A percentile compares a stretch with the other conserved stretches of the same genome.
Conservation (phyloP, 2,329 filamentous ascomycete species). For the Nannizziopsis barbatae region DNA sequence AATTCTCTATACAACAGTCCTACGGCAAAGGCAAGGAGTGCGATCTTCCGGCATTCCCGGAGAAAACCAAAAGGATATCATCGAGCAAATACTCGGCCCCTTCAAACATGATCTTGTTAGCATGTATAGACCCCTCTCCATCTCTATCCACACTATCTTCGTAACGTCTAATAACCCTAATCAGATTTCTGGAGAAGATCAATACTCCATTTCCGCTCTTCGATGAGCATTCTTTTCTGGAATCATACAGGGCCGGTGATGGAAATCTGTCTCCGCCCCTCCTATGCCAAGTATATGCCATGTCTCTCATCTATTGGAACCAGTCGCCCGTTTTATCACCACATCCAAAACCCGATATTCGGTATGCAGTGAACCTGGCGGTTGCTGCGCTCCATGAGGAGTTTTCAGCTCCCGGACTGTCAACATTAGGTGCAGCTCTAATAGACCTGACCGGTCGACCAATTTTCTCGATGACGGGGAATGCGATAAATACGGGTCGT, state of each 20-base stretch:
- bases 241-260: slow-evolving; percentile 37
- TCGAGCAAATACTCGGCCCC: slow-evolving; percentile 50
- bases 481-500: slow-evolving; percentile 44
- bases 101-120: slow-evolving; percentile 42
- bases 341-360: slow-evolving; percentile 45
- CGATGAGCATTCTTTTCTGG: slow-evolving; percentile 45
- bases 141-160: slow-evolving; percentile 20
- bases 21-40: slow-evolving; percentile 40
- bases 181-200: slow-evolving; percentile 45
- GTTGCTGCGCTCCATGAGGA: slow-evolving; percentile 51
- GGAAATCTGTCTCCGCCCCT: slow-evolving; percentile 45
- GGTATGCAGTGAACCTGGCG: slow-evolving; percentile 53
- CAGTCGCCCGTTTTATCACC: slow-evolving; percentile 36
- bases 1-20: slow-evolving; percentile 40
- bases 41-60: slow-evolving; percentile 34
- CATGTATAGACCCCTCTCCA: slow-evolving; percentile 32
- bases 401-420: slow-evolving; percentile 47
- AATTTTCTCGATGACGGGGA: slow-evolving; percentile 49
- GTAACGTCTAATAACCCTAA: slow-evolving; percentile 1
- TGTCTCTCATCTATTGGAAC: slow-evolving; percentile 49
- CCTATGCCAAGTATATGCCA: slow-evolving; percentile 48
- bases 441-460: slow-evolving; percentile 51
- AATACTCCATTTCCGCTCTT: slow-evolving; percentile 53
- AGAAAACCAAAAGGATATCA: slow-evolving; percentile 43
- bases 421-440: slow-evolving; percentile 47